Evolutionary conservation across 495 filamentous ascomycete genomes (phyloP), one percentile per base, ranked within the genome.

Genomic region (Friedmanniomyces endolithicus): DNA sequence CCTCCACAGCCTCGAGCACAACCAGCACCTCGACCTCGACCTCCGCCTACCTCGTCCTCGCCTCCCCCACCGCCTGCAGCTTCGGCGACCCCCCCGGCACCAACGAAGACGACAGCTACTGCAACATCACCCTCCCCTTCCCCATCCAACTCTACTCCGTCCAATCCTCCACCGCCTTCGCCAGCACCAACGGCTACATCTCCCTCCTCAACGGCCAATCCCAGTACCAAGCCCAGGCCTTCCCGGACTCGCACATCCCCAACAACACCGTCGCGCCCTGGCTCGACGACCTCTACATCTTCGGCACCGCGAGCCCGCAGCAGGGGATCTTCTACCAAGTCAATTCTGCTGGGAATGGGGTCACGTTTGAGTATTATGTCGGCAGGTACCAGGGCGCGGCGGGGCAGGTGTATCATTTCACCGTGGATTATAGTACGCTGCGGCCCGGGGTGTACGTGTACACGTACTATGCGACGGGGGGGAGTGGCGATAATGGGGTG

Each of bases 311-410:
- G 0, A 50, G 23, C 23, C 49, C 59, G 14, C 33, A 24, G 31
- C 48, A 60, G 22, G 61, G 61, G 2, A 58, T 63, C 50, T 63
- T 51, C 40, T 63, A 63, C 45, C 53, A 63, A 43, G 33, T 53
- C 39, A 48, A 50, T 31, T n/a, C n/a, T n/a, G 27, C 4, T 43
- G 17, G 16, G 6, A 52, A 14, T 6, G 22, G 14, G 16, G 41
- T 63, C n/a, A 61, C 55, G 27, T 55, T 50, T 35, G 61, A 63
- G 55, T 63, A 58, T 16, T 52, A 60, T 34, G 14, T 55, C 20
- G 16, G 27, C 0, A 33, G 51, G 39, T 45, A 49, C 24, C 34
- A 54, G 33, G 52, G 29, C 11, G 31, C 40, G 19, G 44, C 22
- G 3, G 29, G 24, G 2, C 43, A 58, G 20, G 25, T 31, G 14